Base-by-base conservation (phyloP, 495 filamentous ascomycete genomes). In the Platismatia glauca region DNA sequence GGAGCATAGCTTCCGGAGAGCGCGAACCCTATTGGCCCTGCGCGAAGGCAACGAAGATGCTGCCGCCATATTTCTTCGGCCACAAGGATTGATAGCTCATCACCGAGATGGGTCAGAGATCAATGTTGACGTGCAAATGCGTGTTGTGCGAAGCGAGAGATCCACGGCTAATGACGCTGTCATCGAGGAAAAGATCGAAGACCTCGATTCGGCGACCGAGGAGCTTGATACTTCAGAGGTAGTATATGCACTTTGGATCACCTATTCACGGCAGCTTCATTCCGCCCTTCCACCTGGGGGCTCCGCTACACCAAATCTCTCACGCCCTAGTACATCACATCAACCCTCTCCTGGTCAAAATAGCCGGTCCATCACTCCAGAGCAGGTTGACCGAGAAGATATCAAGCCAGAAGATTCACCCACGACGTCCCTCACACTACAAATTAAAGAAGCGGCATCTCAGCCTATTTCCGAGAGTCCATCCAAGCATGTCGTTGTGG, bases 181-280 rank as follows among this genome's bases (percentile, higher is more conserved):
- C 60, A 76, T 62, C 55, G 76, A 76, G 64, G 75, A 75, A 37
- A 75, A 73, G 52, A 73, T 74, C 44, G 76, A 78, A 60, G 76
- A 76, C 24, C 63, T 55, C 41, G 70, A 73, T 18, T 74, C 72
- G 41, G 69, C 72, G 35, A 76, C 77, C 39, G 74, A 76, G 34
- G 70, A 73, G 68, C 20, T 77, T 20, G 75, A 78, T 8, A 76
- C 84, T 44, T 83, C 88, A 1, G 91, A 96, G 69, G 78, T 96
- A 41, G 92, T 97, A 7, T 97, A 91, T 76, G 94, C 94, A 22
- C 76, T 98, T 29, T 98, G 94, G 94, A 86, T 98, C 55, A 97
- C 92, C 6, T 98, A 97, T 71, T 97, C 94, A 12, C 79, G 91
- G 48, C 90, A 96, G 65, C 80, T 97, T 22, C 94, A 98, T 71